Base-by-base conservation (phyloP, 805 yeast species). In the Grigorovia yakushimaensis region DNA sequence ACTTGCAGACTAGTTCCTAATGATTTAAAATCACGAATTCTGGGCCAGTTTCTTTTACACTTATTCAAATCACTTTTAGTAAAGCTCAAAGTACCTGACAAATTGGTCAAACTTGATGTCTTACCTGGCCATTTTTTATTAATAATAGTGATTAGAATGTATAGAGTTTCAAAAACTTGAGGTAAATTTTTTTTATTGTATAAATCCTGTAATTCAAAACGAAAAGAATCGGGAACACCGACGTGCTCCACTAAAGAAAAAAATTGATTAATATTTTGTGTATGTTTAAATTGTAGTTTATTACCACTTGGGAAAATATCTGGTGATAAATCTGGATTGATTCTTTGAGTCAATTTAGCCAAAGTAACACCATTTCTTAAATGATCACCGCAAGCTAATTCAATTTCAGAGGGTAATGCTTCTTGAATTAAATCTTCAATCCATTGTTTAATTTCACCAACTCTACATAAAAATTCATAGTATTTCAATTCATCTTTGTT, bases 121-220 rank as follows among this genome's bases (percentile, higher is more conserved):
- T 68, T 66, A 22, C 76, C 74, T 23, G 78, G 71, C 54, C 73
- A 72, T 49, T 67, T 69, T 45, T 69, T 70, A 19, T 82, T 74
- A 47, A 93, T 71, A 61, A 87, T 78, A 54, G 78, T 86, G 44
- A 88, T 81, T 53, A 91, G 67, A 2, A 96, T 96, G 68, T 91
- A 96, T 36, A 93, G 66, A 55, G 97, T 89, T 65, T 88, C 88
- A 61, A 93, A 84, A 22, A 93, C 98, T 60, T 87, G 89, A 15
- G 98, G 98, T 19, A 89, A 77, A 60, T 91, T 85, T 58, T 88
- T 89, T 59, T 83, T 82, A 60, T 93, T 97, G 66, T 88, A 93
- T 36, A 93, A 72, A 65, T 93, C 98, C 3, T 95, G 88, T 49
- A 89, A 75, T 62, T 91, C 98, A 61, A 93, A 93, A 43, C 84